These are phyloP conservation scores for Marasmius tenuissimus DNA, from an alignment of 1,284 basidiomycete species.

Conservation along the genomic window DNA sequence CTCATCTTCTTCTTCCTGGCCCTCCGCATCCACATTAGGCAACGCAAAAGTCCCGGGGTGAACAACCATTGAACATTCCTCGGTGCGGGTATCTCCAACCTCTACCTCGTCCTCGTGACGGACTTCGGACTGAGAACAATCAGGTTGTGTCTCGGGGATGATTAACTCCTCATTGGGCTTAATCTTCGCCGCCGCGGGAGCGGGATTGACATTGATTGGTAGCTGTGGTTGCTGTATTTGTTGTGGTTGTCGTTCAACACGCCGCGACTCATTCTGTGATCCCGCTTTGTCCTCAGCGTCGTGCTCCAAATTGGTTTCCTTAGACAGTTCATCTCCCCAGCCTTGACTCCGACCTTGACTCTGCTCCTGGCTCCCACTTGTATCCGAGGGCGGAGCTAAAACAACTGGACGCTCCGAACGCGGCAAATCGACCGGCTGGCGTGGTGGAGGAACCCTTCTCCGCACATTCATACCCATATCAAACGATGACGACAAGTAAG, in stretches of 20 bases:
- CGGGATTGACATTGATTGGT: neutral
- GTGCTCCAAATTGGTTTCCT: neutral
- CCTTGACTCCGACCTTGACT: neutral
- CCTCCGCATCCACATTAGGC: neutral
- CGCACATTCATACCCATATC: neutral
- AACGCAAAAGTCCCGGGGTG: neutral
- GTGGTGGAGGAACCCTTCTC: conserved; percentile 12
- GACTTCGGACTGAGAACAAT: neutral
- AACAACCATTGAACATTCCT: neutral
- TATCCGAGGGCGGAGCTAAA: conserved; percentile 54
- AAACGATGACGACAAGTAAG: neutral
- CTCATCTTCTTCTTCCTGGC: neutral
- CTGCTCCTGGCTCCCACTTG: conserved; percentile 27
- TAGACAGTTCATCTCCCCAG: neutral
- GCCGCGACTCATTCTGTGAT: neutral
- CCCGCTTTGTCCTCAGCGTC: neutral
- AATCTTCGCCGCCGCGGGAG: neutral
- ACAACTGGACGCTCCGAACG: conserved; percentile 17
- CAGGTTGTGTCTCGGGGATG: neutral
- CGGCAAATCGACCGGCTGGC: conserved; percentile 1
- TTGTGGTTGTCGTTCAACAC: neutral
- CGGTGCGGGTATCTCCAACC: neutral
- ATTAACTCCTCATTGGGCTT: neutral
- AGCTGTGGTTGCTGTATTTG: neutral
- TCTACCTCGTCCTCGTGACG: neutral